phyloP scores from a whole-genome alignment of 2,329 filamentous ascomycete species.

The Esteya vermicola region DNA sequence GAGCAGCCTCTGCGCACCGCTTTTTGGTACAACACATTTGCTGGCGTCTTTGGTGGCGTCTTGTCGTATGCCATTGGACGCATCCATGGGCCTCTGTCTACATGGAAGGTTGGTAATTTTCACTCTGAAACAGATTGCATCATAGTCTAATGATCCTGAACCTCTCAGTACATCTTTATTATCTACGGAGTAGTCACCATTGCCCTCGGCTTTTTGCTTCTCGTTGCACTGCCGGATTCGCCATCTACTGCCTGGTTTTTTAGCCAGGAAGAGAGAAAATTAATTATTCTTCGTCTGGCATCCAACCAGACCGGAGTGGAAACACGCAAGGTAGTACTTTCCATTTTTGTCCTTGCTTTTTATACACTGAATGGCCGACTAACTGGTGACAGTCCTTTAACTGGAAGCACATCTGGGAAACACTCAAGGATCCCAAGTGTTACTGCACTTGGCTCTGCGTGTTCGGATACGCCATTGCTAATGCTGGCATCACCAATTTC shows the following conservation, averaged over 20 bases:
- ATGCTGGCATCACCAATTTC: slow-evolving; percentile 1
- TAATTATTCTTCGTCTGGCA: not conserved
- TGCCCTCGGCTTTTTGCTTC: not conserved
- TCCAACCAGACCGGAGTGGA: not conserved
- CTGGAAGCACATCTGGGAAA: not conserved
- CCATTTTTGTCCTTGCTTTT: no score
- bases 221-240: not conserved
- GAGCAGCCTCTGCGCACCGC: slow-evolving; percentile 38
- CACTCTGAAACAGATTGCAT: no score
- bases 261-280: not conserved
- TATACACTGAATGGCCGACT: no score
- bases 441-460: not conserved
- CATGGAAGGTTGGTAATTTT: no score
- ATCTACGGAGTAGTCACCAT: not conserved
- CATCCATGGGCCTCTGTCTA: slow-evolving; percentile 32
- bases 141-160: no score
- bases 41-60: slow-evolving; percentile 45
- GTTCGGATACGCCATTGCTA: not conserved
- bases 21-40: slow-evolving; percentile 44
- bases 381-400: not conserved
- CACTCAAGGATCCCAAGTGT: not conserved
- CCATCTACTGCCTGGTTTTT: not conserved
- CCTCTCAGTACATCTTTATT: not conserved
- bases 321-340: no score
- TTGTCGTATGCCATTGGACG: slow-evolving; percentile 46